Evolutionary conservation across 306 rosid species (phyloP).

Genomic region (Styphnolobium japonicum): DNA sequence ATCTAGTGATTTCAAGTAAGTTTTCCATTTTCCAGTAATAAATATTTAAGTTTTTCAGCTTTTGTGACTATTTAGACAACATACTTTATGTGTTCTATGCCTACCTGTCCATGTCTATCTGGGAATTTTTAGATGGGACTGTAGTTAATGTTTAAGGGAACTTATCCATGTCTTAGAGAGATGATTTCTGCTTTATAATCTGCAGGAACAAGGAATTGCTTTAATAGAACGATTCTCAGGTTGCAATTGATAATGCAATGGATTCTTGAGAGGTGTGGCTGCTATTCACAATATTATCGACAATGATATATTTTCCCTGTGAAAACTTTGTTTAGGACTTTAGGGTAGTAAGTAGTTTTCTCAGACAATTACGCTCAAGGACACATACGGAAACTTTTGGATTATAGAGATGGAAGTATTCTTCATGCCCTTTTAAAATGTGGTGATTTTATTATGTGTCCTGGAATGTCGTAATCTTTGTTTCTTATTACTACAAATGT

Average conservation of each 20-base stretch:
- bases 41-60: background rate
- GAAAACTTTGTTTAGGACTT: background rate
- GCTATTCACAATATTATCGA: background rate
- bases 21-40: background rate
- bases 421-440: background rate
- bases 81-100: background rate
- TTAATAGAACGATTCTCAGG: background rate
- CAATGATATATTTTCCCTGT: background rate
- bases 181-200: background rate
- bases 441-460: background rate
- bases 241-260: background rate
- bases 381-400: background rate
- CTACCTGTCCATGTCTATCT: background rate
- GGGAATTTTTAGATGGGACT: background rate
- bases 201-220: background rate
- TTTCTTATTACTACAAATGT: background rate
- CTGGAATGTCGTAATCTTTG: background rate
- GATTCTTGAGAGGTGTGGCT: background rate
- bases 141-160: background rate
- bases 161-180: background rate
- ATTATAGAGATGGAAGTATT: background rate
- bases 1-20: constrained; percentile 12
- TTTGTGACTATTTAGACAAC: background rate
- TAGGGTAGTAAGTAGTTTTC: background rate
- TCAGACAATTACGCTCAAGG: background rate